Base-by-base conservation (phyloP, 257 asterid genomes). In the Vinca minor region DNA sequence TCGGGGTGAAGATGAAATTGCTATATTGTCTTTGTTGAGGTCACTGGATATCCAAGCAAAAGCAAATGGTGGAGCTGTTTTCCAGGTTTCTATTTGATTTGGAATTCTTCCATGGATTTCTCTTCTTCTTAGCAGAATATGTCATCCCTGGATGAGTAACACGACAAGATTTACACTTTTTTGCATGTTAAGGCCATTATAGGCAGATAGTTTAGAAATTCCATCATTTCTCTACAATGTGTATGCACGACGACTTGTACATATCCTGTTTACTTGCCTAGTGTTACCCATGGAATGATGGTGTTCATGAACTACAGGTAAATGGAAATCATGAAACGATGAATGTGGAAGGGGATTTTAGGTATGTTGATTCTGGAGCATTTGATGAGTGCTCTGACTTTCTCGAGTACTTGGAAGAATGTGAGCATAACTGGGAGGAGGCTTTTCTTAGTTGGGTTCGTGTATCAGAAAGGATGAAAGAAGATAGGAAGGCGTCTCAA, bases 281-380 rank as follows among this genome's bases (percentile, higher is more conserved):
- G n/a, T 48, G 36, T 59, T 60, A 28, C 58, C 23, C 58, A 59
- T 49, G 28, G 46, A 36, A 13, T 44, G 26, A 57, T 57, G 9
- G 29, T 66, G 32, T 42, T 59, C 68, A 29, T 42, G 63, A 29
- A 69, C 59, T 70, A 21, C 68, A 92, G 96, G 93, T 92, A 47
- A 88, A 88, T 66, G 98, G 98, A 70, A 92, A 92, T 78, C 98
- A 92, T 67, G 98, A 92, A 75, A 86, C 98, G 77, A 87, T 92
- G 93, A 92, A 92, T 31, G 95, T 92, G 60, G 95, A 92, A 66
- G 95, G 98, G 52, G 98, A 92, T 74, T 92, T 76, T 70, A 78
- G 98, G 75, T 89, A 82, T 65, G 98, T 82, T 48, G 91, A 86
- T 70, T 70, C 94, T 10, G 93, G 95, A 23, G 95, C 82, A 38